Evolutionary conservation across 371 early-diverging fungal genomes (phyloP).

Genomic region (Mucor plumbeus): DNA sequence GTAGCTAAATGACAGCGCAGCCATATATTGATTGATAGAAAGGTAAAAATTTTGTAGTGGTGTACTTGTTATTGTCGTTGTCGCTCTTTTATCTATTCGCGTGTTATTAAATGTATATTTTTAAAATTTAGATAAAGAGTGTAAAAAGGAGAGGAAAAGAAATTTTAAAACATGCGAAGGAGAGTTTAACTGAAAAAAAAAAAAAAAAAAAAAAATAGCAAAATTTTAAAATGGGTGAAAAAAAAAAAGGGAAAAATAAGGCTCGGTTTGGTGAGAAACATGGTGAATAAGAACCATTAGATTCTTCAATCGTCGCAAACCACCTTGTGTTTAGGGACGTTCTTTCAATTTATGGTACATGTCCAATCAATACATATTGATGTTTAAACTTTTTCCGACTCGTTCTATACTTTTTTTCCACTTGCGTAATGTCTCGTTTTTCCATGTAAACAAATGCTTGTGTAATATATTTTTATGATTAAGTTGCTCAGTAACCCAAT

Average conservation of each 20-base stretch:
- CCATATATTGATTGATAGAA: conserved; percentile 19
- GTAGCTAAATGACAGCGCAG: conserved; percentile 35
- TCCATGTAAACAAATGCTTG: background rate
- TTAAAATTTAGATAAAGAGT: conserved; percentile 2
- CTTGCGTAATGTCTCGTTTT: conserved; percentile 4
- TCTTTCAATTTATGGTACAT: conserved; percentile 30
- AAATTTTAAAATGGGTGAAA: conserved; percentile 2
- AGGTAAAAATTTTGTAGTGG: background rate
- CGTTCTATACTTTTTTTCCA: background rate
- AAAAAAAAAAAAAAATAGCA: conserved; percentile 23
- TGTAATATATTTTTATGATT: background rate
- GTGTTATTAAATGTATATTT: background rate
- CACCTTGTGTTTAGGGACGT: conserved; percentile 23
- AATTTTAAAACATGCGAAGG: conserved; percentile 25
- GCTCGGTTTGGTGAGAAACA: conserved; percentile 30
- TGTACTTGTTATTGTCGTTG: background rate
- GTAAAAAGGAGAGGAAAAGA: conserved; percentile 14
- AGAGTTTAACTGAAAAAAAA: conserved; percentile 25
- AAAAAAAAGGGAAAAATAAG: conserved; percentile 21
- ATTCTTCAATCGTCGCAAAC: conserved; percentile 6
- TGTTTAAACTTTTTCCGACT: conserved; percentile 2
- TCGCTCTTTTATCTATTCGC: background rate
- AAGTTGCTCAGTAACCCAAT: background rate
- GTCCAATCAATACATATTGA: conserved; percentile 16
- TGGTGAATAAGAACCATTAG: conserved; percentile 25